A percentile compares a stretch with the other conserved stretches of the same genome.
Evolutionary conservation across 2,329 filamentous ascomycete genomes (phyloP).

Genomic region (Aspergillus jensenii): DNA sequence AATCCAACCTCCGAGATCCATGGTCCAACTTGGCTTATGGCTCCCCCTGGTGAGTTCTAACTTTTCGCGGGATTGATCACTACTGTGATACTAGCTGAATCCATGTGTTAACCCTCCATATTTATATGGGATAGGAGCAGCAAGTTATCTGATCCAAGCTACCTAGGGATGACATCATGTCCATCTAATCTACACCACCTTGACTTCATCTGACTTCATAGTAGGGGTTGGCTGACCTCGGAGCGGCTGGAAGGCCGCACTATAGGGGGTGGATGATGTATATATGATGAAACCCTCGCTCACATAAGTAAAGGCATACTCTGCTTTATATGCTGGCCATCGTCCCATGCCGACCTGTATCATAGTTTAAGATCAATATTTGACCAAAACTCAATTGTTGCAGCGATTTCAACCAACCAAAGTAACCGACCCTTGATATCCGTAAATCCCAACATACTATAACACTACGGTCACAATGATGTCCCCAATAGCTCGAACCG

Average conservation of each 20-base stretch:
- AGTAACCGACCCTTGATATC: neutral
- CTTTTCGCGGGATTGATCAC: too few species aligned
- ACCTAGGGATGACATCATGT: neutral
- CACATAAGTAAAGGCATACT: neutral
- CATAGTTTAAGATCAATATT: neutral
- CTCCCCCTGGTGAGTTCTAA: too few species aligned
- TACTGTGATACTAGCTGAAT: too few species aligned
- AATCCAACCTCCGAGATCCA: neutral
- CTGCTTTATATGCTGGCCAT: too few species aligned
- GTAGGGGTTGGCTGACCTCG: neutral
- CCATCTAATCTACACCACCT: neutral
- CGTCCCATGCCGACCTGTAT: neutral
- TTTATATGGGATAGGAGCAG: too few species aligned
- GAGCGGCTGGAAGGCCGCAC: neutral
- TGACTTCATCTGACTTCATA: neutral
- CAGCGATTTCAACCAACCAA: neutral
- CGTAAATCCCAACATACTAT: neutral
- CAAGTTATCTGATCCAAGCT: too few species aligned
- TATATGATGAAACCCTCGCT: neutral
- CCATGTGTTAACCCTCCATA: too few species aligned
- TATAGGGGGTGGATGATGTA: neutral
- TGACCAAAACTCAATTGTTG: neutral
- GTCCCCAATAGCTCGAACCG: neutral
- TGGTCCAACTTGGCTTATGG: neutral
- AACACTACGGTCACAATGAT: constrained; percentile 9